Evolutionary conservation across 2,329 filamentous ascomycete species (phyloP).

Genomic region (Chaetomium globosum): DNA sequence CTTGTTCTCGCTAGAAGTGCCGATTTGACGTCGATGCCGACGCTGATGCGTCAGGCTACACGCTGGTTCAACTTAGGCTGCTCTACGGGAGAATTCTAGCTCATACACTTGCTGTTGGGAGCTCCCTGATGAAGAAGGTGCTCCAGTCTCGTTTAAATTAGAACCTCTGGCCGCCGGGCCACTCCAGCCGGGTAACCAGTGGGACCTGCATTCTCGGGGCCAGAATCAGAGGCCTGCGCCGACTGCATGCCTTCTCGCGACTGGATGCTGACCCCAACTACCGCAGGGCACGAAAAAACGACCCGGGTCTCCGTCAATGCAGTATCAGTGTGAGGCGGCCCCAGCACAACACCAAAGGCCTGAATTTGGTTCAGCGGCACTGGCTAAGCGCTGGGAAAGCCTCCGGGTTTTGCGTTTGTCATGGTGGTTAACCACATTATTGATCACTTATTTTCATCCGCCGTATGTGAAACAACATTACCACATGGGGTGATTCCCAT

Average conservation of each 20-base stretch:
- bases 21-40: slow-evolving; percentile 9
- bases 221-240: neutral
- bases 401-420: neutral
- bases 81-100: slow-evolving; percentile 13
- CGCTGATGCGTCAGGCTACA: neutral
- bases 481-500: neutral
- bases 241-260: neutral
- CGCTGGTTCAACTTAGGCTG: slow-evolving; percentile 10
- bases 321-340: neutral
- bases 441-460: neutral
- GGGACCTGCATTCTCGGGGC: neutral
- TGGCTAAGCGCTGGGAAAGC: neutral
- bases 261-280: neutral
- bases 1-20: neutral
- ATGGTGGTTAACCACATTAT: neutral
- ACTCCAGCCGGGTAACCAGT: neutral
- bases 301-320: neutral
- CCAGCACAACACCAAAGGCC: neutral
- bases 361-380: neutral
- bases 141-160: slow-evolving; percentile 9
- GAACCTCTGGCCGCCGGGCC: neutral
- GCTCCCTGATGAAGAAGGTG: slow-evolving; percentile 21
- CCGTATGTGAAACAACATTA: neutral
- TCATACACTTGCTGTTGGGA: neutral
- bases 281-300: neutral